phyloP scores from a whole-genome alignment of 2,329 filamentous ascomycete genomes.

The Apiospora malaysiana region DNA sequence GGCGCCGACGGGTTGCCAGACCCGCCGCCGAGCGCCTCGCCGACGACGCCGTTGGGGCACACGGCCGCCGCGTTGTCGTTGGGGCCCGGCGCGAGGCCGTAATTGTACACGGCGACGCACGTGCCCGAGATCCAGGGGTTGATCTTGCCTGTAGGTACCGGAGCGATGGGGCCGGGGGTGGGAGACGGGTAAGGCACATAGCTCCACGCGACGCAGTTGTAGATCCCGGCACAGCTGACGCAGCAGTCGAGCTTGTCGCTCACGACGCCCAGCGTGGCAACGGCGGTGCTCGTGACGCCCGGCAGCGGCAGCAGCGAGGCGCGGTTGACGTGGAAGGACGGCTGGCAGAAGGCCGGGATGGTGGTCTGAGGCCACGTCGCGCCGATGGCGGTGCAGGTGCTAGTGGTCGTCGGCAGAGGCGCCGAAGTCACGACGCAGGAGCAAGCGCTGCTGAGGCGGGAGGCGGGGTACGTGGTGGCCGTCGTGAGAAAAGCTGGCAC shows the following conservation, averaged over 20 bases:
- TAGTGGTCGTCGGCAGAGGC: neutral
- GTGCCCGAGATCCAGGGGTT: conserved; percentile 15
- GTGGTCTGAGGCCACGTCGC: neutral
- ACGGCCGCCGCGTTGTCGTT: neutral
- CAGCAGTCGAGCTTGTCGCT: conserved; percentile 19
- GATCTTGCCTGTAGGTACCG: no score
- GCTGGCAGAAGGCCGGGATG: conserved; percentile 15
- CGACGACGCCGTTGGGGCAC: conserved; percentile 15
- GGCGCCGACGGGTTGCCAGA: neutral
- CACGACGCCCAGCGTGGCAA: neutral
- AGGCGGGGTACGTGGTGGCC: conserved; percentile 8
- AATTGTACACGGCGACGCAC: conserved; percentile 17
- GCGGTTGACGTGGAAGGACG: conserved; percentile 11
- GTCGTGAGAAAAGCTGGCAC: neutral
- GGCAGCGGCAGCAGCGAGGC: neutral
- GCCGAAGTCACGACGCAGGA: neutral
- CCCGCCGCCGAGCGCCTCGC: conserved; percentile 1
- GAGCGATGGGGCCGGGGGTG: no score
- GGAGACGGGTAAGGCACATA: conserved; percentile 1
- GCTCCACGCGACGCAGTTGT: conserved; percentile 18
- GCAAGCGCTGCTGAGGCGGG: conserved; percentile 18
- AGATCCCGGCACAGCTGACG: conserved; percentile 16
- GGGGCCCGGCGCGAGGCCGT: neutral
- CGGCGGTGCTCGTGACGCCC: neutral
- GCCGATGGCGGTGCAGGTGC: neutral